Conservation (phyloP, 805 yeast genomes). For the Candida corydali region DNA sequence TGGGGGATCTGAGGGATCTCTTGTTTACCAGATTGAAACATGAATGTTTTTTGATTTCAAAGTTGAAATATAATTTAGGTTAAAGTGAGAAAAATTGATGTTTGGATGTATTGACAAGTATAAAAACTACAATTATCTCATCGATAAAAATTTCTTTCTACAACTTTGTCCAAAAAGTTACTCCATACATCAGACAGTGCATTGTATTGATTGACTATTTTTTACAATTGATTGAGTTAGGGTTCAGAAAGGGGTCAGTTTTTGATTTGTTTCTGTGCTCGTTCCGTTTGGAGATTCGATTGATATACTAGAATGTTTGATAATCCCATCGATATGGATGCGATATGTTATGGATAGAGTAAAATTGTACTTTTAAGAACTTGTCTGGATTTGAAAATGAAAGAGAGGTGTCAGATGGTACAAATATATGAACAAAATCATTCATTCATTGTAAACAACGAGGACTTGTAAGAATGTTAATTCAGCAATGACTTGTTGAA, state of each 20-base stretch:
- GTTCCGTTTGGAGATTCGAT: neutral
- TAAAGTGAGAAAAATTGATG: too few relatives aligned
- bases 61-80: too few relatives aligned
- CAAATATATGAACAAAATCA: conserved; percentile 27
- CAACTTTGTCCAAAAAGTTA: conserved; percentile 66
- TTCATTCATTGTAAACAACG: too few relatives aligned
- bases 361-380: conserved; percentile 42
- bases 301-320: conserved; percentile 2
- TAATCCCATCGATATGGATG: conserved; percentile 17
- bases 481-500: too few relatives aligned
- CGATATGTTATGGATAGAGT: conserved; percentile 47
- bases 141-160: conserved; percentile 8
- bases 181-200: conserved; percentile 73
- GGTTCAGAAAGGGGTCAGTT: conserved; percentile 4
- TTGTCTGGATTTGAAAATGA: conserved; percentile 45
- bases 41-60: too few relatives aligned
- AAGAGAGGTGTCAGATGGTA: conserved; percentile 52
- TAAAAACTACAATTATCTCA: neutral
- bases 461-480: too few relatives aligned
- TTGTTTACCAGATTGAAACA: too few relatives aligned
- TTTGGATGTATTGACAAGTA: conserved; percentile 1
- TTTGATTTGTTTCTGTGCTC: neutral
- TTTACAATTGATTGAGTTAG: conserved; percentile 2
- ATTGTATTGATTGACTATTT: conserved; percentile 15
- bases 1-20: too few relatives aligned